Percentiles rank a stretch among this genome's conserved stretches.
These are phyloP conservation scores for Phytopythium boreale DNA, from an alignment of 352 stramenopile species.

Conservation along the genomic window DNA sequence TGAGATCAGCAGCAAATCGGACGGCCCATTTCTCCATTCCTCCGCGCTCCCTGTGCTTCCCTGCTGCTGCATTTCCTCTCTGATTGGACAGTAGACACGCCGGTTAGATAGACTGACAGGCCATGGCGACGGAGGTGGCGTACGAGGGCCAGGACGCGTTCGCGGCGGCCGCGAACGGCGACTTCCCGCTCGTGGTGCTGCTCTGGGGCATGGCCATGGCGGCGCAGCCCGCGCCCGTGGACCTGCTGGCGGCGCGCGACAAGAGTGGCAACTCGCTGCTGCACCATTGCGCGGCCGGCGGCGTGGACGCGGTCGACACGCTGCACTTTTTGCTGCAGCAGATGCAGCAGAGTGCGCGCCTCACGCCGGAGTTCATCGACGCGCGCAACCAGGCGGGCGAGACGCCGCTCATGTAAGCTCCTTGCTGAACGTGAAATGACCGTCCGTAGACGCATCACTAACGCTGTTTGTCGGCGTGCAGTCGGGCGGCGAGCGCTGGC, in stretches of 20 bases:
- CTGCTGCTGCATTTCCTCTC: background rate
- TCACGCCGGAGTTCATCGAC: slow-evolving; percentile 37
- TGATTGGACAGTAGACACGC: background rate
- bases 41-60: background rate
- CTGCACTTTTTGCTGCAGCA: slow-evolving; percentile 84
- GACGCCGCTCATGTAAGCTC: slow-evolving; percentile 66
- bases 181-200: slow-evolving; percentile 84
- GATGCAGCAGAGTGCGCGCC: slow-evolving; percentile 26
- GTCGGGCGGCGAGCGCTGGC: slow-evolving; percentile 62
- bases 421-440: background rate
- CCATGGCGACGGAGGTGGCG: slow-evolving; percentile 57
- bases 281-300: slow-evolving; percentile 56
- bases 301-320: slow-evolving; percentile 51
- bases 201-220: slow-evolving; percentile 85
- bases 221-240: slow-evolving; percentile 41
- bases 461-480: slow-evolving; percentile 13
- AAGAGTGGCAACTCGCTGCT: slow-evolving; percentile 46
- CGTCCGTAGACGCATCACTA: slow-evolving; percentile 5
- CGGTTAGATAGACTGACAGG: background rate
- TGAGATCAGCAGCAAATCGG: background rate
- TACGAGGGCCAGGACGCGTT: slow-evolving; percentile 79
- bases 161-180: slow-evolving; percentile 67
- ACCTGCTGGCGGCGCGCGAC: slow-evolving; percentile 52
- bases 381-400: slow-evolving; percentile 54
- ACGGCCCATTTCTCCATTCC: background rate